phyloP scores from a whole-genome alignment of 2,329 filamentous ascomycete species.

The Penicillium frequentans region DNA sequence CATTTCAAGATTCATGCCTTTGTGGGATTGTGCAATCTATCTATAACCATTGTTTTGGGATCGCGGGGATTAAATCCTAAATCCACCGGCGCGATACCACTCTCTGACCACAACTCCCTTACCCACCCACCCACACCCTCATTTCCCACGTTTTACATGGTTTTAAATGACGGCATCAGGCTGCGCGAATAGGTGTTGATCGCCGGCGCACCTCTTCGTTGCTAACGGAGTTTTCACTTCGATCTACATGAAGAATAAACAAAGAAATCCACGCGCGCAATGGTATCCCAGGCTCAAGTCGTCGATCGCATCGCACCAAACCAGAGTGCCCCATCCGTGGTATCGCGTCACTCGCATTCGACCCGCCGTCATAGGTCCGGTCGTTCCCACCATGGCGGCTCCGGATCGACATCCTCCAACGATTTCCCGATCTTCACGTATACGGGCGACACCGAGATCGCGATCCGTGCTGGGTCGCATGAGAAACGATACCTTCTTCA shows the following conservation, averaged over 20 bases:
- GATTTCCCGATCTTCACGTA: constrained; percentile 91
- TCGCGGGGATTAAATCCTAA: background rate
- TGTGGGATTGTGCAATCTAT: background rate
- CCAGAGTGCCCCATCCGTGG: constrained; percentile 62
- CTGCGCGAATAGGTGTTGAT: constrained; percentile 17
- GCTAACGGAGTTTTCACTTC: background rate
- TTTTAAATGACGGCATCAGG: constrained; percentile 11
- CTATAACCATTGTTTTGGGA: background rate
- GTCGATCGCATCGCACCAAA: constrained; percentile 57
- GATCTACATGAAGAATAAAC: background rate
- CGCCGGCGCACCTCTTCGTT: constrained; percentile 3
- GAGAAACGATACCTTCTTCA: constrained; percentile 87
- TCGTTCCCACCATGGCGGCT: constrained; percentile 75
- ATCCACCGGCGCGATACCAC: constrained; percentile 2
- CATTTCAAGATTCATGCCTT: background rate
- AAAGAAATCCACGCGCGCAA: constrained; percentile 16
- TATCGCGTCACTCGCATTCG: constrained; percentile 61
- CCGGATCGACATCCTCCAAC: constrained; percentile 71
- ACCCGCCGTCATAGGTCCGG: constrained; percentile 72
- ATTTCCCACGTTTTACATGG: constrained; percentile 1
- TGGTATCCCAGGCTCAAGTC: constrained; percentile 46
- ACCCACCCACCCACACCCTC: background rate
- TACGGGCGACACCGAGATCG: constrained; percentile 89
- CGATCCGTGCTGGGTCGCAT: constrained; percentile 67
- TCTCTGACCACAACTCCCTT: background rate